Percentiles rank a stretch among this genome's conserved stretches.
Evolutionary conservation across 2,329 filamentous ascomycete species (phyloP).

Genomic region (Fusarium continuum): DNA sequence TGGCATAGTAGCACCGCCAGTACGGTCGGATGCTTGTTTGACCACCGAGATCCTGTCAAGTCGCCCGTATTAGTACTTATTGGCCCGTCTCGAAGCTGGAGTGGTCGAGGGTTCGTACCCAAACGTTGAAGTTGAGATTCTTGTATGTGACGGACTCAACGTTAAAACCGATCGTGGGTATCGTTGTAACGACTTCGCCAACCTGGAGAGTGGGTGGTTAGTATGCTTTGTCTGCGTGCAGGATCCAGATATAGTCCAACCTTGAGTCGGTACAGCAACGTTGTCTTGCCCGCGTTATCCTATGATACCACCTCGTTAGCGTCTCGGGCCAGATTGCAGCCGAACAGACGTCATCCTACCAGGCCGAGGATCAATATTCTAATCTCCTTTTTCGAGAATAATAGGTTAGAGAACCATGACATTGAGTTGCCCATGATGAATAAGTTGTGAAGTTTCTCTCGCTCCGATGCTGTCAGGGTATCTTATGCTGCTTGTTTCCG

Average conservation of each 20-base stretch:
- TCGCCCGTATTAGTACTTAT: conserved; percentile 14
- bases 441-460: conserved; percentile 17
- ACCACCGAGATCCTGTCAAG: conserved; percentile 81
- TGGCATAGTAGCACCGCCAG: conserved; percentile 99
- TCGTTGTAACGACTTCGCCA: conserved; percentile 97
- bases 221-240: not conserved
- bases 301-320: conserved; percentile 50
- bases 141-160: conserved; percentile 99
- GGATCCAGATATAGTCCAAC: conserved; percentile 54
- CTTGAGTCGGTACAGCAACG: conserved; percentile 94
- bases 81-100: not conserved
- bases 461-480: conserved; percentile 17
- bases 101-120: conserved; percentile 66
- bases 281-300: conserved; percentile 99
- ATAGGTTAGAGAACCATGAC: conserved; percentile 75
- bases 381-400: conserved; percentile 98
- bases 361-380: conserved; percentile 93
- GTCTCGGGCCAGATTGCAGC: conserved; percentile 22
- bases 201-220: conserved; percentile 68
- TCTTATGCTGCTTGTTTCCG: conserved; percentile 3
- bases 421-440: conserved; percentile 69
- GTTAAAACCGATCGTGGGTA: conserved; percentile 99
- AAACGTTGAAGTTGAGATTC: conserved; percentile 98
- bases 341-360: conserved; percentile 61
- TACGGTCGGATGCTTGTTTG: conserved; percentile 99